Evolutionary conservation across 345 rosid species (phyloP).

Genomic region (Eucalyptus fibrosa): DNA sequence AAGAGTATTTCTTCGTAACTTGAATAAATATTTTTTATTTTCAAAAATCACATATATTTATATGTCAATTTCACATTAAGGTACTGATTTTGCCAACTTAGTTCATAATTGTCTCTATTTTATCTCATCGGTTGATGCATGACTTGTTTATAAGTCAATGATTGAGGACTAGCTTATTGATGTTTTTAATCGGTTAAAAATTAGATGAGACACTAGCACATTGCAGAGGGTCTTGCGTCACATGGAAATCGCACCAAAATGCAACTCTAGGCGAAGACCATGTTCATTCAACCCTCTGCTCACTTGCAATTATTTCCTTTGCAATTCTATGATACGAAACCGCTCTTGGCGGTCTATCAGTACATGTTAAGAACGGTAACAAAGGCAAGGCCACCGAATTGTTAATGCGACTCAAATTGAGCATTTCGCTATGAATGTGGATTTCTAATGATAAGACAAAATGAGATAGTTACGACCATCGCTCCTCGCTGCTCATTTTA

Average conservation of each 20-base stretch:
- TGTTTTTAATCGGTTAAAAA: neutral
- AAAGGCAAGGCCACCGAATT: neutral
- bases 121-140: neutral
- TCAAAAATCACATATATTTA: neutral
- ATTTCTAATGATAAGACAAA: neutral
- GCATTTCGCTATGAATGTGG: neutral
- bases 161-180: neutral
- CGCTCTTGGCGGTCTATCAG: accelerated
- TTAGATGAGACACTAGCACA: neutral
- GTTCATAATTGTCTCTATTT: neutral
- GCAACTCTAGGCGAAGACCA: neutral
- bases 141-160: neutral
- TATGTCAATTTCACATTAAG: neutral
- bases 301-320: neutral
- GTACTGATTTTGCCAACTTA: neutral
- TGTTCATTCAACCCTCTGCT: neutral
- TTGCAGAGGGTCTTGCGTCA: neutral
- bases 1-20: neutral
- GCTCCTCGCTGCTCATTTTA: neutral
- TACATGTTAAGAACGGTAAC: neutral
- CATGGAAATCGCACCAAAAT: neutral
- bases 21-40: neutral
- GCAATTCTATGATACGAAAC: neutral
- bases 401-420: neutral
- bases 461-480: neutral